Evolutionary conservation across 495 filamentous ascomycete genomes (phyloP), one percentile per base, ranked within the genome.

Genomic region (Penicillium coprophilum): DNA sequence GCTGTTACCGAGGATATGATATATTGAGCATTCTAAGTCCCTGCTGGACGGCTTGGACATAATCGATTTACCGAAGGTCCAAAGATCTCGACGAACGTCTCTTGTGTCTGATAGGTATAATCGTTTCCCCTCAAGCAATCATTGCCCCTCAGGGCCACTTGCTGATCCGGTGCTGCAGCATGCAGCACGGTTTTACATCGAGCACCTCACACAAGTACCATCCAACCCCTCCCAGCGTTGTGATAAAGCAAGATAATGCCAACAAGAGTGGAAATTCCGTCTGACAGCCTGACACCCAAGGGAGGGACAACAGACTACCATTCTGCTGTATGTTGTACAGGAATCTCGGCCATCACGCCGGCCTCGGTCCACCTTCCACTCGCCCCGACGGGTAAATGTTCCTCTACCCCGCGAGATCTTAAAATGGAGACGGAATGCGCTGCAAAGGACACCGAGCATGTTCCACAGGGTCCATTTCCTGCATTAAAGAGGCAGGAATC

Each of bases 381-480:
- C 38, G 15, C 6, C 21, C 38, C 11, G 20, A 45, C 60, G 63
- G 57, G 45, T 58, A 61, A 63, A 54, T 55, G 40, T 2, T 8
- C 30, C 11, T 31, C 10, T 52, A 43, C 49, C 57, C 40, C 53
- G 27, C 40, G 24, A 39, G 39, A 9, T 40, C 43, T 52, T 13
- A 51, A 57, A 64, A 49, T 54, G 53, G 61, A 21, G 45, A 57
- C 50, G 39, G 46, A 46, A 62, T 20, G 53, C 61, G 64, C 61
- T 59, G 53, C 46, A 59, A 59, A 55, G n/a, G 57, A 50, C 19
- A 43, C 59, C 60, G 58, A 60, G 40, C 10, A 46, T 47, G 57
- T 51, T 60, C 63, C 58, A 58, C 58, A 38, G 17, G 0, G 34
- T 17, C 34, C 34, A 38, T 17, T 8, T 4, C 6, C 36, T 52